Conservation (phyloP, 1,284 basidiomycete species). For the Volvariella volvacea region DNA sequence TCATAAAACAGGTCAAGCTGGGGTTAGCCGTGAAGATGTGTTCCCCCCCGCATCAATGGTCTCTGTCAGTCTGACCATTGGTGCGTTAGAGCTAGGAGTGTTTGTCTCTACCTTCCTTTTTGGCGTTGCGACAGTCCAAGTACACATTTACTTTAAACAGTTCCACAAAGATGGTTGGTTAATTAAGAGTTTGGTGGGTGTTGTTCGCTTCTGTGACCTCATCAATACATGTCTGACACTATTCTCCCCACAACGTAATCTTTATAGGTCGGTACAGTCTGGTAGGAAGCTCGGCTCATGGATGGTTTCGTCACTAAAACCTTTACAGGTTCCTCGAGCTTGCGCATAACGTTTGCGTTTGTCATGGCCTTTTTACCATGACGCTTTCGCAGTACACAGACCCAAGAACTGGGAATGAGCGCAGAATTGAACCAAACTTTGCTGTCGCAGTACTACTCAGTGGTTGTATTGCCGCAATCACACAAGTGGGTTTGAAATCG, state of each 20-base stretch:
- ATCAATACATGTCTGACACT: no score
- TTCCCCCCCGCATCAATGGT: slow-evolving; percentile 6
- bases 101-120: slow-evolving; percentile 14
- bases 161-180: slow-evolving; percentile 11
- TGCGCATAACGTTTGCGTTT: slow-evolving; percentile 10
- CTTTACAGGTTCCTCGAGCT: slow-evolving; percentile 8
- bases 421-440: slow-evolving; percentile 5
- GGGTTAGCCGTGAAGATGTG: no score
- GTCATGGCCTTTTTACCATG: slow-evolving; percentile 8
- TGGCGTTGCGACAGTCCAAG: slow-evolving; percentile 14
- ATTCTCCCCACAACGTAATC: background rate
- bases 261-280: slow-evolving; percentile 6
- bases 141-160: slow-evolving; percentile 13
- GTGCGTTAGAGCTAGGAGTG: slow-evolving; percentile 13
- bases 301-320: background rate
- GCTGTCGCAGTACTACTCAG: slow-evolving; percentile 5
- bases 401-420: slow-evolving; percentile 1
- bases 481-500: background rate
- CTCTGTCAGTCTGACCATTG: slow-evolving; percentile 7
- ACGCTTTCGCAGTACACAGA: slow-evolving; percentile 8
- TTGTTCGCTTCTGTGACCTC: background rate
- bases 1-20: no score
- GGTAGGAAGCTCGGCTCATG: background rate
- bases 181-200: slow-evolving; percentile 12
- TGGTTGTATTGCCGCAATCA: slow-evolving; percentile 7